Conservation (phyloP, 768 basidiomycete genomes). For the Lenzites betulinus region DNA sequence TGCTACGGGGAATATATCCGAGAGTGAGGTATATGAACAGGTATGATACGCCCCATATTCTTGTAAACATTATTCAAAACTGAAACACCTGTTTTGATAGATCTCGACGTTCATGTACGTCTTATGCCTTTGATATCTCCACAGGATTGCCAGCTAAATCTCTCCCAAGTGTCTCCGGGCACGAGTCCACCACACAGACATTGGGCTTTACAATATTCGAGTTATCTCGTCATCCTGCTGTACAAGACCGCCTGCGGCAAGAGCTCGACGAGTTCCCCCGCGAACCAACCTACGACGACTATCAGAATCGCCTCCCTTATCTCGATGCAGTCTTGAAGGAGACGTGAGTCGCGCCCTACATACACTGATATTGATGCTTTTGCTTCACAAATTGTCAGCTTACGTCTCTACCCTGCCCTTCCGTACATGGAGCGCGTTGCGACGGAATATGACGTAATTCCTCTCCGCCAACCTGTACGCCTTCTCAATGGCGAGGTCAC, state of each 20-base stretch:
- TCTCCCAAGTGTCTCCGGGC: constrained; percentile 37
- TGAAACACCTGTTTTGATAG: too few relatives aligned
- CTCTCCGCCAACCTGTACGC: constrained; percentile 39
- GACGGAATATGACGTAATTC: constrained; percentile 47
- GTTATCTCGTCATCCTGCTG: constrained; percentile 36
- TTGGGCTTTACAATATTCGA: constrained; percentile 38
- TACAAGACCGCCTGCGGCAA: constrained; percentile 38
- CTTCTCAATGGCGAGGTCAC: constrained; percentile 12
- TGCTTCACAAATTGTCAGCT: too few relatives aligned
- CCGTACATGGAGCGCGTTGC: constrained; percentile 54
- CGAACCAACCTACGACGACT: constrained; percentile 37
- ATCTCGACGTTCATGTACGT: constrained; percentile 36
- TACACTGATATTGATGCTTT: not conserved
- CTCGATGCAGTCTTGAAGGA: constrained; percentile 63
- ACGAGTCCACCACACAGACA: constrained; percentile 41
- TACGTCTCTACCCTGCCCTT: constrained; percentile 53
- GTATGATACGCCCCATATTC: not conserved
- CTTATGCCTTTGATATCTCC: not conserved
- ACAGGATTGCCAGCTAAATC: not conserved
- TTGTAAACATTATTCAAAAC: too few relatives aligned
- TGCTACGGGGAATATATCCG: not conserved
- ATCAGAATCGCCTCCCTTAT: constrained; percentile 43
- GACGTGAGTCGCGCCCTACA: constrained; percentile 18
- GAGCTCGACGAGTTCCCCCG: constrained; percentile 34
- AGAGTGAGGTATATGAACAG: constrained; percentile 10